These are phyloP conservation scores for Boletus sp. DNA, from an alignment of 768 basidiomycete genomes.

Conservation along the genomic window DNA sequence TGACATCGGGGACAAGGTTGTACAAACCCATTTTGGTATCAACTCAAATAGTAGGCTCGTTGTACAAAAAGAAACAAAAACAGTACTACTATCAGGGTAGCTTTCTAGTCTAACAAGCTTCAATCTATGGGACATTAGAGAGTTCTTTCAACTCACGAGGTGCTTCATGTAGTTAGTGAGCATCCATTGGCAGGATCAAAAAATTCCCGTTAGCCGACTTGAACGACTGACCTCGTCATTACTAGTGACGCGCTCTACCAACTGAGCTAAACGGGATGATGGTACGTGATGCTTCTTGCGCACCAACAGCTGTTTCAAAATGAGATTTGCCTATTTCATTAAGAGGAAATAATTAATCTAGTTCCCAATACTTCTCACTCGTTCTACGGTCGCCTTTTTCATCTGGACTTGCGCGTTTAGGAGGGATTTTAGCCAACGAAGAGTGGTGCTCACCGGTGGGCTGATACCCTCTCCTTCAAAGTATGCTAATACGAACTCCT, in stretches of 20 bases:
- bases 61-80: not conserved
- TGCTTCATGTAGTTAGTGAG: too few relatives aligned
- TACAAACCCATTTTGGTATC: slow-evolving; percentile 7
- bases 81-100: too few relatives aligned
- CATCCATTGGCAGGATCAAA: slow-evolving; percentile 4
- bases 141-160: too few relatives aligned
- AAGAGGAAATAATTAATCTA: slow-evolving; percentile 5
- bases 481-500: slow-evolving; percentile 70
- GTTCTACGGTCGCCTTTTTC: slow-evolving; percentile 28
- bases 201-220: slow-evolving; percentile 50
- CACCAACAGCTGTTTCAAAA: not conserved
- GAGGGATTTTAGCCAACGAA: not conserved
- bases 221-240: slow-evolving; percentile 72
- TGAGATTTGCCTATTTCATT: not conserved
- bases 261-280: slow-evolving; percentile 38
- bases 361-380: slow-evolving; percentile 18
- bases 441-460: slow-evolving; percentile 53
- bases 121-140: too few relatives aligned
- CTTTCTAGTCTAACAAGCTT: too few relatives aligned
- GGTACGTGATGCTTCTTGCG: too few relatives aligned
- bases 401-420: slow-evolving; percentile 21
- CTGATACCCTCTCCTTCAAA: slow-evolving; percentile 71
- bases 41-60: not conserved
- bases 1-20: slow-evolving; percentile 8
- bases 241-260: slow-evolving; percentile 70